Conservation (phyloP, 768 basidiomycete genomes). For the Tricholoma bakamatsutake region DNA sequence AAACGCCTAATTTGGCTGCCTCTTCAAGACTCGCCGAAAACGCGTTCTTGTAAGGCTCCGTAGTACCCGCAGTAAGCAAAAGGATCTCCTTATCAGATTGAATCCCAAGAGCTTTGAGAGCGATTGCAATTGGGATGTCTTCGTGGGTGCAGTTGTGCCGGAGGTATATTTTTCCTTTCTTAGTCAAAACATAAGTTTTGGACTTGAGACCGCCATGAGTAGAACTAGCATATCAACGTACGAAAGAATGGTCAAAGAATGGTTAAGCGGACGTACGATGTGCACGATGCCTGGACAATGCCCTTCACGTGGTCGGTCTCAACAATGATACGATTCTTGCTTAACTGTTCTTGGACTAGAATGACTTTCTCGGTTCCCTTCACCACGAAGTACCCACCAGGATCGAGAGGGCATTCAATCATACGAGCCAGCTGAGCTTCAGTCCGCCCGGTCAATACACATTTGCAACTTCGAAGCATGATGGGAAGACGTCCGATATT, state of each 20-base stretch:
- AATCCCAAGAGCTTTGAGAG: constrained; percentile 93
- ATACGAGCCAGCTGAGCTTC: constrained; percentile 86
- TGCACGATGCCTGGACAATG: constrained; percentile 90
- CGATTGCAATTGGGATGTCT: constrained; percentile 93
- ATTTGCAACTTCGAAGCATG: constrained; percentile 95
- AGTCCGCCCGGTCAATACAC: constrained; percentile 73
- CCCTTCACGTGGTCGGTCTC: constrained; percentile 90
- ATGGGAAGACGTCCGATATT: constrained; percentile 90
- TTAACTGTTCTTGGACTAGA: constrained; percentile 95
- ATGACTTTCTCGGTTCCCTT: constrained; percentile 99
- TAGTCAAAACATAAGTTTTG: constrained; percentile 95
- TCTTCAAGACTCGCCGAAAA: constrained; percentile 95
- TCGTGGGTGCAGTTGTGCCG: constrained; percentile 97
- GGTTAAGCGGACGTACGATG: constrained; percentile 59
- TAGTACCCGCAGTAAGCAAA: constrained; percentile 86
- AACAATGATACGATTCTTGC: constrained; percentile 98
- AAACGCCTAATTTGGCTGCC: constrained; percentile 84
- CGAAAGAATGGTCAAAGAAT: not conserved
- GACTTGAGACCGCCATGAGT: constrained; percentile 87
- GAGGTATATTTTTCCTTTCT: constrained; percentile 91
- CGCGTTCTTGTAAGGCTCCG: constrained; percentile 78
- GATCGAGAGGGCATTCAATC: constrained; percentile 96
- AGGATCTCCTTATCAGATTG: constrained; percentile 98
- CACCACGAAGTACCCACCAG: constrained; percentile 99
- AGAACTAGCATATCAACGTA: constrained; percentile 39